Base-by-base conservation (phyloP, 495 filamentous ascomycete genomes). In the Penicillium coprophilum region DNA sequence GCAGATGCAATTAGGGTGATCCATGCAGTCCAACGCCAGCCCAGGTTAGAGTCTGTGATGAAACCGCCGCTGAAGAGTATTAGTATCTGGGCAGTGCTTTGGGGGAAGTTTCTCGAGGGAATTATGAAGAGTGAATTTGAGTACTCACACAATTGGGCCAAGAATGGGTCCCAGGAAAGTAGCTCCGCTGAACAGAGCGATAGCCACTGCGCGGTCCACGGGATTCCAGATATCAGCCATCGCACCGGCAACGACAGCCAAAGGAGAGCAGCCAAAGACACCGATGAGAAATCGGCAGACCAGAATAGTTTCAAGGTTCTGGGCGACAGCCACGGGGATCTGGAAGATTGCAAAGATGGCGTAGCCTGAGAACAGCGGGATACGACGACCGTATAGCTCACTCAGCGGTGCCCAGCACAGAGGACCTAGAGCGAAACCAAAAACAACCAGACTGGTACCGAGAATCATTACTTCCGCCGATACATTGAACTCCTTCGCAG, bases 1-100 rank as follows among this genome's bases (percentile, higher is more conserved):
- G 71, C 67, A 0, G 71, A 73, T 39, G 83, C 72, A 56, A 90
- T 85, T n/a, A 82, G 58, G 5, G 81, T 84, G 38, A 87, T 77
- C 79, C 81, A 91, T 12, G 75, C 80, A 0, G 82, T 84, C 84
- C 86, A 88, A 34, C 82, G 72, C 85, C 86, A 87, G 52, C 77
- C 79, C 2, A 86, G 75, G 47, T 80, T 71, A 15, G 71, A 76
- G 19, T 79, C 72, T 5, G 76, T 79, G 47, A 85, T 75, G 64
- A 85, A 87, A n/a, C 77, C 80, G 28, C 82, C 84, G 6, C 59
- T 52, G 27, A 20, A 82, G 74, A 19, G 3, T 47, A 45, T 61
- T 57, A 52, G 63, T 38, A 12, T 49, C 38, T 50, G 46, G 12
- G 15, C n/a, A 4, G 32, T 30, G n/a, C 7, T 27, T 46, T 56